Evolutionary conservation across 106 monocot species (phyloP).

Genomic region (Allium sativum): DNA sequence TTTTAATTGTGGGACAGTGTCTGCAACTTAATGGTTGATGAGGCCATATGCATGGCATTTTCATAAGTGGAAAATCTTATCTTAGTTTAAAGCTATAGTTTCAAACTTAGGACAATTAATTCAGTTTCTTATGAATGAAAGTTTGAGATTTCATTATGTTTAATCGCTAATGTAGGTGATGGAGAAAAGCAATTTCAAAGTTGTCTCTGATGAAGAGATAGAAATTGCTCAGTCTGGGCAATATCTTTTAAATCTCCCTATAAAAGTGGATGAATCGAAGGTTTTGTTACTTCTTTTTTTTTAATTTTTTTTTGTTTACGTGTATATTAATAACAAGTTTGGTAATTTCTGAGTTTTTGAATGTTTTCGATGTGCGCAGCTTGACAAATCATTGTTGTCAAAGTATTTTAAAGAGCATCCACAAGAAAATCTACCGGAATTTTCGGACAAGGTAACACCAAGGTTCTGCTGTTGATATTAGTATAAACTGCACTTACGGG

Average conservation of each 20-base stretch:
- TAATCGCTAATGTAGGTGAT: slow-evolving; percentile 47
- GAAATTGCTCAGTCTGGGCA: slow-evolving; percentile 84
- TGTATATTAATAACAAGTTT: background rate
- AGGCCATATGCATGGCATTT: background rate
- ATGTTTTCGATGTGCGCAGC: slow-evolving; percentile 30
- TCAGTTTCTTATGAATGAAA: background rate
- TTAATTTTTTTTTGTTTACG: background rate
- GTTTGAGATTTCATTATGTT: background rate
- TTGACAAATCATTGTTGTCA: slow-evolving; percentile 61
- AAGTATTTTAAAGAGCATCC: slow-evolving; percentile 78
- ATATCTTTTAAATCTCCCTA: slow-evolving; percentile 93
- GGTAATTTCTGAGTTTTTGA: background rate
- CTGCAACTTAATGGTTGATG: too few species aligned
- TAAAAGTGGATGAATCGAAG: slow-evolving; percentile 97
- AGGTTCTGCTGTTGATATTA: too few species aligned
- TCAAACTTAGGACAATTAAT: background rate
- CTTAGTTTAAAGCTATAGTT: background rate
- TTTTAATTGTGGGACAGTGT: too few species aligned
- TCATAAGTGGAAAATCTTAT: background rate
- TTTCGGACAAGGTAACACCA: slow-evolving; percentile 71
- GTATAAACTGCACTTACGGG: too few species aligned
- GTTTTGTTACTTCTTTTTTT: too few species aligned
- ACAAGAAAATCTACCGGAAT: slow-evolving; percentile 67
- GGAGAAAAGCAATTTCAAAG: slow-evolving; percentile 89
- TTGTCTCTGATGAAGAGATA: slow-evolving; percentile 82